Conservation (phyloP, 164 flowering plant species). For the Taxillus chinensis region DNA sequence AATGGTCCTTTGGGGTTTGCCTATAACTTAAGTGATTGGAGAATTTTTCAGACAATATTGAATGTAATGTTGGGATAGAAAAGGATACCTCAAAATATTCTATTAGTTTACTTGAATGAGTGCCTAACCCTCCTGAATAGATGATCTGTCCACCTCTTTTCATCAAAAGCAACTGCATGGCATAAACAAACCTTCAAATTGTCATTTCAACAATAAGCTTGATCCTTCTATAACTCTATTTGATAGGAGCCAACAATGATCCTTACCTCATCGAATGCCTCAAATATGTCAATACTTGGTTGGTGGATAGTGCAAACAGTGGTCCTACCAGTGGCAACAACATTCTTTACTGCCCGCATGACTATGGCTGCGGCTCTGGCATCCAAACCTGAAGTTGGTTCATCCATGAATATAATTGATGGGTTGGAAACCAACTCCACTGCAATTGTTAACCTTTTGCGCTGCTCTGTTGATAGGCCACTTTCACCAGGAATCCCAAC, state of each 20-base stretch:
- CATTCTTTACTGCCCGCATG: conserved; percentile 47
- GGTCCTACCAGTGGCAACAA: conserved; percentile 43
- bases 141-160: conserved; percentile 34
- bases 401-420: conserved; percentile 48
- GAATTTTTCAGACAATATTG: neutral
- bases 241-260: neutral
- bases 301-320: conserved; percentile 43
- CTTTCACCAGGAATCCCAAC: conserved; percentile 39
- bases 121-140: conserved; percentile 30
- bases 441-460: conserved; percentile 42
- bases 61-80: no score
- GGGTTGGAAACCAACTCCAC: conserved; percentile 52
- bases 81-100: conserved; percentile 29
- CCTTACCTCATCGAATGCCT: conserved; percentile 33
- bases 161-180: conserved; percentile 31
- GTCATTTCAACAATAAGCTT: neutral
- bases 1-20: neutral
- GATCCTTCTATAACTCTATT: no score
- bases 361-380: conserved; percentile 56
- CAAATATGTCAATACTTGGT: conserved; percentile 34
- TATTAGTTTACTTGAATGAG: conserved; percentile 22
- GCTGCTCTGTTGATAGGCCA: conserved; percentile 43
- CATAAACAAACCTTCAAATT: neutral
- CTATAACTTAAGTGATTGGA: neutral
- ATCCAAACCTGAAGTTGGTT: conserved; percentile 50